phyloP scores from a whole-genome alignment of 495 filamentous ascomycete genomes.

The Aspergillus funiculosus region DNA sequence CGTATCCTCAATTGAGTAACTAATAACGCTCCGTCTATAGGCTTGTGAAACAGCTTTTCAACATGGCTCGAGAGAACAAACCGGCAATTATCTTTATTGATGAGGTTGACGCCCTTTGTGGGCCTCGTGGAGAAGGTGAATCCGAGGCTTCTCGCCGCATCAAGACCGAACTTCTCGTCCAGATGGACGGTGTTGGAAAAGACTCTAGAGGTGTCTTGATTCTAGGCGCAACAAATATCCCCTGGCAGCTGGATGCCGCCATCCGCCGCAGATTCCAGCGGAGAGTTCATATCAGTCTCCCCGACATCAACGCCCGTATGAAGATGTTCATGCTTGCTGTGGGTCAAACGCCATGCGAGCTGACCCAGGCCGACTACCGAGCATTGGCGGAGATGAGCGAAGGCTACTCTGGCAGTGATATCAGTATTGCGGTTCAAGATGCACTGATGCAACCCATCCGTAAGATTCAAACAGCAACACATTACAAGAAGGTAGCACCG shows the following conservation, averaged over 20 bases:
- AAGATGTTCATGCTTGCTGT: slow-evolving; percentile 97
- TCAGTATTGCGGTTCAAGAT: slow-evolving; percentile 93
- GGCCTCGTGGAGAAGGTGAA: slow-evolving; percentile 93
- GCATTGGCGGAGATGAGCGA: slow-evolving; percentile 76
- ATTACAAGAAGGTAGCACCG: slow-evolving; percentile 81
- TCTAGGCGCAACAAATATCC: slow-evolving; percentile 95
- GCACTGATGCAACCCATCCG: slow-evolving; percentile 96
- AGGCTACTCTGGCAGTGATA: slow-evolving; percentile 93
- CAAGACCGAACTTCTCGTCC: slow-evolving; percentile 96
- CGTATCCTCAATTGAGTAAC: too few relatives aligned
- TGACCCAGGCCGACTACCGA: slow-evolving; percentile 71
- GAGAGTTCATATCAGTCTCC: slow-evolving; percentile 89
- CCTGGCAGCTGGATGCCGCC: slow-evolving; percentile 98
- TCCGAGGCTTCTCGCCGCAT: slow-evolving; percentile 95
- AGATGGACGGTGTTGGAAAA: slow-evolving; percentile 98
- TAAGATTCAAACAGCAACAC: slow-evolving; percentile 96
- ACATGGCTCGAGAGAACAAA: slow-evolving; percentile 96
- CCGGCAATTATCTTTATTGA: slow-evolving; percentile 99
- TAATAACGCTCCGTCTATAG: slow-evolving; percentile 43
- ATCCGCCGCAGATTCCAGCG: slow-evolving; percentile 96
- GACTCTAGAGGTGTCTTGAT: slow-evolving; percentile 92
- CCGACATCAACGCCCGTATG: slow-evolving; percentile 80
- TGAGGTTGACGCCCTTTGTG: slow-evolving; percentile 95
- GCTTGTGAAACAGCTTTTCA: slow-evolving; percentile 94
- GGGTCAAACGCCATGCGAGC: slow-evolving; percentile 81